A percentile compares a stretch with the other conserved stretches of the same genome.
Evolutionary conservation across 78 protist species (phyloP).

Genomic region (Thecamonas trahens): DNA sequence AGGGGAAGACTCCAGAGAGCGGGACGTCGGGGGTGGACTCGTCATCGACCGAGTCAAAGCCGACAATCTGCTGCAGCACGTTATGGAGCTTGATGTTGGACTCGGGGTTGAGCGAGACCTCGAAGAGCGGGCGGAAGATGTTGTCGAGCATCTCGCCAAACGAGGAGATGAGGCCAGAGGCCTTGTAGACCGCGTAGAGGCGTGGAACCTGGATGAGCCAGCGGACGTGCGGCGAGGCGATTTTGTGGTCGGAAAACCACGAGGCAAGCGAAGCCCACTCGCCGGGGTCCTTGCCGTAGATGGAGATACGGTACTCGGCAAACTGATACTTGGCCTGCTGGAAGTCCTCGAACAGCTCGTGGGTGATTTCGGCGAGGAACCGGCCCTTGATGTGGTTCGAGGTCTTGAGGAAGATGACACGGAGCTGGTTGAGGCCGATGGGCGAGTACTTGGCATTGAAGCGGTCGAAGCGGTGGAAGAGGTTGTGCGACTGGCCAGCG

Average conservation of each 20-base stretch:
- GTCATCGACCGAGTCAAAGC: constrained; percentile 96
- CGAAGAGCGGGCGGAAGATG: constrained; percentile 93
- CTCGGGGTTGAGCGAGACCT: constrained; percentile 77
- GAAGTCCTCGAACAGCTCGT: constrained; percentile 76
- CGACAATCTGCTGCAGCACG: constrained; percentile 75
- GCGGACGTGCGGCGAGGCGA: constrained; percentile 68
- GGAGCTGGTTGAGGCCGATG: constrained; percentile 42
- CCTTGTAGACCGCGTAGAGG: constrained; percentile 59
- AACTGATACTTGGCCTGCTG: constrained; percentile 70
- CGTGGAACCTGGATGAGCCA: constrained; percentile 97
- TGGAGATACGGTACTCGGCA: constrained; percentile 90
- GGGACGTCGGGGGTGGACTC: constrained; percentile 79
- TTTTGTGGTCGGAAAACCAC: constrained; percentile 72
- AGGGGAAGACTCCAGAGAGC: constrained; percentile 29
- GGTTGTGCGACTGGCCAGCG: constrained; percentile 35
- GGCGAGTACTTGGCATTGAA: constrained; percentile 81
- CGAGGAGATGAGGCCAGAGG: background rate
- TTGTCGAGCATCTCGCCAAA: constrained; percentile 28
- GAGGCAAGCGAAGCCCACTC: constrained; percentile 87
- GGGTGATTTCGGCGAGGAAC: constrained; percentile 87
- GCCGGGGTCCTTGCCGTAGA: constrained; percentile 74
- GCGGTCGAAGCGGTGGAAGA: constrained; percentile 83
- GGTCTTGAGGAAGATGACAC: constrained; percentile 94
- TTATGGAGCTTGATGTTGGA: constrained; percentile 57
- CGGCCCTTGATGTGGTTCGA: constrained; percentile 78